Evolutionary conservation across 2,329 filamentous ascomycete genomes (phyloP).

Genomic region (Colletotrichum tofieldiae): DNA sequence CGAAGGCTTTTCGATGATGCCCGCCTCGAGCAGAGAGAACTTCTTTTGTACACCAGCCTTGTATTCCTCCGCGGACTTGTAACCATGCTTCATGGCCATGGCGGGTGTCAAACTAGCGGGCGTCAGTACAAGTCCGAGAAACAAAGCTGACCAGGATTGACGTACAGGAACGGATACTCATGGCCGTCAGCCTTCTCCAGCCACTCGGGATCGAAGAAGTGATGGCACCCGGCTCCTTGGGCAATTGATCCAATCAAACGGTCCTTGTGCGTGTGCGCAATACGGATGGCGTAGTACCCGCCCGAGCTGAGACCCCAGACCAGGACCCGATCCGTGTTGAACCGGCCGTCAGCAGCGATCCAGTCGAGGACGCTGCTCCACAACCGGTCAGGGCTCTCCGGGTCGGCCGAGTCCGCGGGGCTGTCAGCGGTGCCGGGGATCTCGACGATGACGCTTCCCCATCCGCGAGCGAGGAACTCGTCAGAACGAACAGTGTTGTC

Average conservation of each 20-base stretch:
- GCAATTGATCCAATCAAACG: constrained; percentile 70
- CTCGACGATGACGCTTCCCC: constrained; percentile 75
- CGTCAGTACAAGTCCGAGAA: constrained; percentile 11
- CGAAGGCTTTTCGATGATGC: constrained; percentile 69
- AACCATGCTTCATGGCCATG: constrained; percentile 76
- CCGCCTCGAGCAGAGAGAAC: constrained; percentile 74
- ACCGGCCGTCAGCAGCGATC: constrained; percentile 64
- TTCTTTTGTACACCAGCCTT: constrained; percentile 68
- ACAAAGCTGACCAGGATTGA: constrained; percentile 21
- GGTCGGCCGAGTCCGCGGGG: constrained; percentile 74
- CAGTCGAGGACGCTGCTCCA: constrained; percentile 76
- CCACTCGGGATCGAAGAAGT: constrained; percentile 70
- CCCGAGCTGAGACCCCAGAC: constrained; percentile 78
- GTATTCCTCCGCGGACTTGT: constrained; percentile 69
- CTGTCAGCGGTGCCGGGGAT: constrained; percentile 70
- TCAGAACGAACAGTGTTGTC: constrained; percentile 74
- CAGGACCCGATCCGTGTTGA: constrained; percentile 71
- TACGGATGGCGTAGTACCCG: constrained; percentile 78
- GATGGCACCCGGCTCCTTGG: constrained; percentile 70
- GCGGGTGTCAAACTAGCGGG: constrained; percentile 63
- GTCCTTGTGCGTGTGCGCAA: constrained; percentile 76
- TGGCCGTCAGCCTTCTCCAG: constrained; percentile 74
- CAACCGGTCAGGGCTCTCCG: constrained; percentile 71
- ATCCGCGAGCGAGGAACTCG: constrained; percentile 75
- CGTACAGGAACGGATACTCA: constrained; percentile 75